Evolutionary conservation across 2,329 filamentous ascomycete species (phyloP).

Genomic region (Cercospora janseana): DNA sequence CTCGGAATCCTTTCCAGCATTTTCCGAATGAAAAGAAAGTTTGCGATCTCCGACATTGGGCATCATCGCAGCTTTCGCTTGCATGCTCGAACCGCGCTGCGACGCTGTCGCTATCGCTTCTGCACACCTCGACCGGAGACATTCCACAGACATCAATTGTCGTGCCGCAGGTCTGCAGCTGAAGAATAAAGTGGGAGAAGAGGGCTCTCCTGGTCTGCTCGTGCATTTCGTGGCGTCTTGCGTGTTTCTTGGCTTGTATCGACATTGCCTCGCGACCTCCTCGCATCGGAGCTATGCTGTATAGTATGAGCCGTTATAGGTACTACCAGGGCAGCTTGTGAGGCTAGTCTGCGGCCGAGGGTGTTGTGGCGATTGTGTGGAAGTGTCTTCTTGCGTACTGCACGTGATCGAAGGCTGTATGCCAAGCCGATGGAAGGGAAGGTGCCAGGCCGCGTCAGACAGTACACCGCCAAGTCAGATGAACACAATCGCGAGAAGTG

Average conservation of each 20-base stretch:
- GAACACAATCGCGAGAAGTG: no score
- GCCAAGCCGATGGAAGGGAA: constrained; percentile 2
- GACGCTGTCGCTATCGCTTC: no score
- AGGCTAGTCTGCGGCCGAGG: no score
- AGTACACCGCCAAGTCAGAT: background rate
- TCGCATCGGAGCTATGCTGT: background rate
- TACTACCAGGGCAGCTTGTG: background rate
- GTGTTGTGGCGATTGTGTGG: background rate
- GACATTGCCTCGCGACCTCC: background rate
- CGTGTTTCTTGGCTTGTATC: background rate
- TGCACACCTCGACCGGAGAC: no score
- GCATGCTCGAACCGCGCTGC: background rate
- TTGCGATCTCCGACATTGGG: constrained; percentile 1
- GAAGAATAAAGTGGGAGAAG: background rate
- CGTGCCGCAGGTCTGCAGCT: background rate
- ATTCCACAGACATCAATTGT: background rate
- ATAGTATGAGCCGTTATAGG: background rate
- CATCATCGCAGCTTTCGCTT: constrained; percentile 3
- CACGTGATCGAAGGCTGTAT: background rate
- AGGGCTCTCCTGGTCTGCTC: constrained; percentile 4
- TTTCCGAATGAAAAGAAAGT: constrained; percentile 2
- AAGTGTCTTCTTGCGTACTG: background rate
- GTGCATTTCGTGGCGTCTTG: constrained; percentile 10
- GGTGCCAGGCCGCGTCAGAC: background rate
- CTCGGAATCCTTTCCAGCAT: background rate